Percentiles rank a stretch among this genome's conserved stretches.
These are phyloP conservation scores for Globisporangium paddicum DNA, from an alignment of 352 stramenopile genomes.

Conservation along the genomic window DNA sequence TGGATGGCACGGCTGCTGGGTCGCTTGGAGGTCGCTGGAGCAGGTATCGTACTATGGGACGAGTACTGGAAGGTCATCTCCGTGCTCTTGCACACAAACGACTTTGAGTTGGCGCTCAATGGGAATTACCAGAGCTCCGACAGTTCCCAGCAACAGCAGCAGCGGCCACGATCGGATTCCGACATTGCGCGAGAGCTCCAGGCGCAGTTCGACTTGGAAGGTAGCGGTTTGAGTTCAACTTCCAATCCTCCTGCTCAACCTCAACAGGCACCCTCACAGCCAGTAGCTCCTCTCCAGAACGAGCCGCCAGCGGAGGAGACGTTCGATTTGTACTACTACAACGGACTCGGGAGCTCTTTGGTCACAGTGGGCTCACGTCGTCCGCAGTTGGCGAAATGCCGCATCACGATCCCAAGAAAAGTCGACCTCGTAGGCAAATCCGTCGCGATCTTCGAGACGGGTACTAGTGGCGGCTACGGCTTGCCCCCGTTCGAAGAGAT, in stretches of 20 bases:
- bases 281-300: background rate
- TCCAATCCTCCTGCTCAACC: background rate
- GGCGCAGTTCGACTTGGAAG: slow-evolving; percentile 68
- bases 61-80: slow-evolving; percentile 89
- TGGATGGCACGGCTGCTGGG: slow-evolving; percentile 55
- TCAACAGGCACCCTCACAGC: background rate
- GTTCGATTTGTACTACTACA: slow-evolving; percentile 47
- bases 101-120: slow-evolving; percentile 61
- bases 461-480: slow-evolving; percentile 36
- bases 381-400: slow-evolving; percentile 40
- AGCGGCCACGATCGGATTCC: slow-evolving; percentile 53
- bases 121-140: slow-evolving; percentile 28
- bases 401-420: slow-evolving; percentile 27
- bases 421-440: slow-evolving; percentile 64
- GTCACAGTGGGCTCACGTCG: slow-evolving; percentile 5
- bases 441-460: slow-evolving; percentile 44
- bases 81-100: slow-evolving; percentile 63
- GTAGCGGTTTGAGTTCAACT: slow-evolving; percentile 3
- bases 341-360: slow-evolving; percentile 22
- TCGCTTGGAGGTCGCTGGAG: slow-evolving; percentile 60
- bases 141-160: background rate
- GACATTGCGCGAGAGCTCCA: slow-evolving; percentile 68
- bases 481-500: slow-evolving; percentile 67
- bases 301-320: slow-evolving; percentile 1
- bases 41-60: slow-evolving; percentile 91